A percentile compares a stretch with the other conserved stretches of the same genome.
phyloP scores from a whole-genome alignment of 2,329 filamentous ascomycete species.

The Teratosphaeria nubilosa region DNA sequence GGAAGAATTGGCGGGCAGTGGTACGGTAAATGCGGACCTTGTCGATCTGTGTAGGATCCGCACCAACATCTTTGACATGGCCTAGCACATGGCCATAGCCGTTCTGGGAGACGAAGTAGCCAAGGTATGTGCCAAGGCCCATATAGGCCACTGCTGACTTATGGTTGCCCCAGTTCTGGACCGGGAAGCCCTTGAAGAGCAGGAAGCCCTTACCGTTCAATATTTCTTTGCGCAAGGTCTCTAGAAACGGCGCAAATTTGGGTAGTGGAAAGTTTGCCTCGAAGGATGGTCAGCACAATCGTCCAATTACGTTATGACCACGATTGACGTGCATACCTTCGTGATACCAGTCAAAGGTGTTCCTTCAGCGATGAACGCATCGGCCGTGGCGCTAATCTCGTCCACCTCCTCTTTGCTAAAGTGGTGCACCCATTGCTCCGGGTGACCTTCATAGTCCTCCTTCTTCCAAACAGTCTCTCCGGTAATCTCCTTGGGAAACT shows the following conservation, averaged over 20 bases:
- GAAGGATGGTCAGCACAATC: background rate
- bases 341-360: conserved; percentile 63
- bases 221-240: conserved; percentile 50
- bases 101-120: conserved; percentile 83
- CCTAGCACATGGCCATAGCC: conserved; percentile 74
- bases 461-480: conserved; percentile 60
- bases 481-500: conserved; percentile 61
- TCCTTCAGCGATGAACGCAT: conserved; percentile 56
- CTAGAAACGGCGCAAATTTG: conserved; percentile 44
- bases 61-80: conserved; percentile 81
- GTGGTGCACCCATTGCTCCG: conserved; percentile 62
- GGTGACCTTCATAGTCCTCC: conserved; percentile 51
- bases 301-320: background rate
- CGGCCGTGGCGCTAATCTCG: conserved; percentile 57
- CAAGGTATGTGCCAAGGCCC: conserved; percentile 69
- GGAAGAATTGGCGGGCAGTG: conserved; percentile 75
- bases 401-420: conserved; percentile 57
- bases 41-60: conserved; percentile 71
- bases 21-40: conserved; percentile 85
- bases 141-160: conserved; percentile 87
- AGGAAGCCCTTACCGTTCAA: conserved; percentile 83
- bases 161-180: conserved; percentile 61
- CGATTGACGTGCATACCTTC: conserved; percentile 28
- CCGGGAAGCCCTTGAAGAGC: conserved; percentile 77
- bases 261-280: conserved; percentile 53